Conservation (phyloP, 164 flowering plant species). For the Umbilicus rupestris region DNA sequence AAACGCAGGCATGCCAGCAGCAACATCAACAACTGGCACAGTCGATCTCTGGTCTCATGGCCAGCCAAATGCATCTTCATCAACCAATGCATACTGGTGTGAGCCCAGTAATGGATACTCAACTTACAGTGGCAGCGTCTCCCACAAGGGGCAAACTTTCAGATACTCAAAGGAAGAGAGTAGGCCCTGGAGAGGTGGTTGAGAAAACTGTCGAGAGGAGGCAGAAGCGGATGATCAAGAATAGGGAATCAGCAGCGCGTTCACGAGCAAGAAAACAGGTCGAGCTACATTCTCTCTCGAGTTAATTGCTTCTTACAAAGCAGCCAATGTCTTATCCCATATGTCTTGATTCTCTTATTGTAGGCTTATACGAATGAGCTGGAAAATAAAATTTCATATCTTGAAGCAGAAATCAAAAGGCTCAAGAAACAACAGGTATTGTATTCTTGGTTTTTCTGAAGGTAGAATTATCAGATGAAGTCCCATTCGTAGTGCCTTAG, state of each 20-base stretch:
- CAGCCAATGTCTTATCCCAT: neutral
- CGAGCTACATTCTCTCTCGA: neutral
- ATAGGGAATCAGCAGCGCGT: conserved; percentile 91
- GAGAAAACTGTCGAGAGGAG: conserved; percentile 82
- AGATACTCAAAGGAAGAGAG: conserved; percentile 63
- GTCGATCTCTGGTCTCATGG: neutral
- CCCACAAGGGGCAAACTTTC: conserved; percentile 53
- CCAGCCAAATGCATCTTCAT: conserved; percentile 7
- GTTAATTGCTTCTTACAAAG: neutral
- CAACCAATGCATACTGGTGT: conserved; percentile 27
- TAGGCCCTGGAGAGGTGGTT: conserved; percentile 34
- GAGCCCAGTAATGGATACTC: conserved; percentile 26
- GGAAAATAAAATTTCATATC: conserved; percentile 63
- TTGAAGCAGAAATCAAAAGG: conserved; percentile 77
- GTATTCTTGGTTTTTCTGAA: neutral
- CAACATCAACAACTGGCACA: conserved; percentile 3
- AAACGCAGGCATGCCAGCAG: conserved; percentile 30
- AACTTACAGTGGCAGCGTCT: conserved; percentile 44
- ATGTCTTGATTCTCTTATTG: neutral
- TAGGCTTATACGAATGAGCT: conserved; percentile 92
- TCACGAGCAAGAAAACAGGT: conserved; percentile 96
- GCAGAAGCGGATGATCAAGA: conserved; percentile 90
- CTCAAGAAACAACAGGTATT: conserved; percentile 58
- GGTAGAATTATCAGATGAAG: neutral
- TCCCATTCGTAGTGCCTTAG: neutral